Evolutionary conservation across 345 rosid genomes (phyloP), one percentile per base, ranked within the genome.

Genomic region (Aquilaria sinensis): DNA sequence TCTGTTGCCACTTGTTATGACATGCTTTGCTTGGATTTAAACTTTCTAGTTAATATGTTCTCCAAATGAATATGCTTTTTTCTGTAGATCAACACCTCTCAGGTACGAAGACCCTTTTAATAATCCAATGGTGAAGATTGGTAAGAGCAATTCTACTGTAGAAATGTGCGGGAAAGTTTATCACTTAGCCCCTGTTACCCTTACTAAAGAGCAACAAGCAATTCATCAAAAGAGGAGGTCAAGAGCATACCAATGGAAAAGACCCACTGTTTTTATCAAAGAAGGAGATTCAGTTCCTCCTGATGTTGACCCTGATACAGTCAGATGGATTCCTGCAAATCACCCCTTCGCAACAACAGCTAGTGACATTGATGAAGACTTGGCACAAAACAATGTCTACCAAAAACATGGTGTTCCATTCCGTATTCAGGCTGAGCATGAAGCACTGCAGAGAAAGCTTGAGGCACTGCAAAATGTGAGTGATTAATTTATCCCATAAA

Each of bases 301-400:
- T 62, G 96, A 94, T 69, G 87, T 88, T 46, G 97, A 90, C 69
- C 96, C 97, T 1, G 99, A 94, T 51, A 85, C 95, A 0, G 69
- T 94, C 67, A 80, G 99, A 76, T 94, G 99, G 99, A 94, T 94
- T 76, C 99, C 97, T n/a, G 81, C 91, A 6, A 94, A 94, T 72
- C 99, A 94, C 73, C 99, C 99, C 41, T 94, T 94, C 73, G 97
- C 99, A 47, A 88, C 97, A 47, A 90, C 89, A 10, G 83, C 83
- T 48, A 83, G 82, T 56, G 97, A 90, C 64, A 88, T 90, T 31
- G 95, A 84, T 67, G 97, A 94, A 70, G 90, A 78, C 77, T 76
- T 94, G 77, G 97, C 97, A 32, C 96, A 94, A 68, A 82, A 58
- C 63, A 93, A 90, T 82, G 96, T 94, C 47, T 88, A 90, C 66